Conservation (phyloP, 2,329 filamentous ascomycete genomes). For the Stylonectria norvegica region DNA sequence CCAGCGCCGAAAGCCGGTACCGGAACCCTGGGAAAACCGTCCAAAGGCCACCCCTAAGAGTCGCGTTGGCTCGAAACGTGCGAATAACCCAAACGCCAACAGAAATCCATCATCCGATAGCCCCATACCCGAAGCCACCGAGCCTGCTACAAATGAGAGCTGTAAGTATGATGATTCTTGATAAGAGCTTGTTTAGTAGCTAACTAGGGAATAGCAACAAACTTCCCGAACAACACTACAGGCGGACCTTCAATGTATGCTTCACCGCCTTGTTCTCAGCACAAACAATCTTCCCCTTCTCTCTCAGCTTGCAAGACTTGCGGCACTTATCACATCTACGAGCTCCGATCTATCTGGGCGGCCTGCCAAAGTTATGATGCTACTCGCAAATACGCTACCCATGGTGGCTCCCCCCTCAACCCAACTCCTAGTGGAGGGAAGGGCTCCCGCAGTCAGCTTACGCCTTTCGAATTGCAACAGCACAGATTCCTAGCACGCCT, state of each 20-base stretch:
- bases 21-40: constrained; percentile 7
- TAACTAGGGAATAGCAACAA: constrained; percentile 12
- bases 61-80: constrained; percentile 18
- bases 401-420: constrained; percentile 4
- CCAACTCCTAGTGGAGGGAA: constrained; percentile 33
- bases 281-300: constrained; percentile 8
- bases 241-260: constrained; percentile 48
- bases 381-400: constrained; percentile 8
- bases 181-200: no score
- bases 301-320: constrained; percentile 13
- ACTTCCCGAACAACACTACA: constrained; percentile 10
- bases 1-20: no score
- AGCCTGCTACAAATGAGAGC: constrained; percentile 7
- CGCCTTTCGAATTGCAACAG: constrained; percentile 41
- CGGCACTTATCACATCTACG: constrained; percentile 4
- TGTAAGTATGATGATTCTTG: no score
- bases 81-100: no score
- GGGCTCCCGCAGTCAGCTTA: constrained; percentile 22
- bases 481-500: constrained; percentile 36
- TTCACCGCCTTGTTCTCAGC: constrained; percentile 20
- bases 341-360: constrained; percentile 1
- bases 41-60: constrained; percentile 24
- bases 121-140: constrained; percentile 10
- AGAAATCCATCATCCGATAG: constrained; percentile 7
- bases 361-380: constrained; percentile 12